Conservation (phyloP, 1,284 basidiomycete genomes). For the Sporisorium iseilematis-ciliati region DNA sequence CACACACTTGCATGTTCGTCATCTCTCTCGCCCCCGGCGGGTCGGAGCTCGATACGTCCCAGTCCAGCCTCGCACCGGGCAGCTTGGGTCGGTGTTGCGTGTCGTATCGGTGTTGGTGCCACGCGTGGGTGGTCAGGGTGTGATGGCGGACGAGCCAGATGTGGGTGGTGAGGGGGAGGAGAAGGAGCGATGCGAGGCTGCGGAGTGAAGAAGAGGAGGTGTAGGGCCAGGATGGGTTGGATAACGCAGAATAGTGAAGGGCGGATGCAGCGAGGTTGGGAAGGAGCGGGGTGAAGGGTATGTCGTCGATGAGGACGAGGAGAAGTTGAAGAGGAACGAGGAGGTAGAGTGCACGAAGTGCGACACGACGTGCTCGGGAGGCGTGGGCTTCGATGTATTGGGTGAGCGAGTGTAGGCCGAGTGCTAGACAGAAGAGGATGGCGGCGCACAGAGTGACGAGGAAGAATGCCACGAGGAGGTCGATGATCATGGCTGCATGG, state of each 20-base stretch:
- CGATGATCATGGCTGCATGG: constrained; percentile 29
- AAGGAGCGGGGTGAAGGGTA: constrained; percentile 31
- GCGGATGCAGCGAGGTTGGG: constrained; percentile 5
- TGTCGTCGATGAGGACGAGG: constrained; percentile 17
- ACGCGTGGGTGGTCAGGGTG: constrained; percentile 25
- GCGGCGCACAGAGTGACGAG: constrained; percentile 6
- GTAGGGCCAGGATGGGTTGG: constrained; percentile 30
- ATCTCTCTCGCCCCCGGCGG: constrained; percentile 25
- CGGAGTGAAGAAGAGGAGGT: constrained; percentile 2
- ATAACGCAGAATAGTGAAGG: constrained; percentile 26
- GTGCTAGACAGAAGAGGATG: constrained; percentile 26
- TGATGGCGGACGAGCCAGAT: constrained; percentile 40
- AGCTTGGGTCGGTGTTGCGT: constrained; percentile 27
- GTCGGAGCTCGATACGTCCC: constrained; percentile 28
- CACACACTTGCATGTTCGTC: constrained; percentile 41
- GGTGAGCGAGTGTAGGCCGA: constrained; percentile 41
- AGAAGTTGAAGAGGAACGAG: constrained; percentile 2
- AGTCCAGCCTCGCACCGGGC: constrained; percentile 42
- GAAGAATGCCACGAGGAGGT: constrained; percentile 21
- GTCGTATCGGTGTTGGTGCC: constrained; percentile 47
- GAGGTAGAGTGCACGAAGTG: constrained; percentile 20
- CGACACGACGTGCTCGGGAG: constrained; percentile 24
- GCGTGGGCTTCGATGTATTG: constrained; percentile 47
- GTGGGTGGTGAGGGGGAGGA: constrained; percentile 34
- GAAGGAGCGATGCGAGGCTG: constrained; percentile 5